These are phyloP conservation scores for Malania oleifera DNA, from an alignment of 164 flowering plant species.

Conservation along the genomic window DNA sequence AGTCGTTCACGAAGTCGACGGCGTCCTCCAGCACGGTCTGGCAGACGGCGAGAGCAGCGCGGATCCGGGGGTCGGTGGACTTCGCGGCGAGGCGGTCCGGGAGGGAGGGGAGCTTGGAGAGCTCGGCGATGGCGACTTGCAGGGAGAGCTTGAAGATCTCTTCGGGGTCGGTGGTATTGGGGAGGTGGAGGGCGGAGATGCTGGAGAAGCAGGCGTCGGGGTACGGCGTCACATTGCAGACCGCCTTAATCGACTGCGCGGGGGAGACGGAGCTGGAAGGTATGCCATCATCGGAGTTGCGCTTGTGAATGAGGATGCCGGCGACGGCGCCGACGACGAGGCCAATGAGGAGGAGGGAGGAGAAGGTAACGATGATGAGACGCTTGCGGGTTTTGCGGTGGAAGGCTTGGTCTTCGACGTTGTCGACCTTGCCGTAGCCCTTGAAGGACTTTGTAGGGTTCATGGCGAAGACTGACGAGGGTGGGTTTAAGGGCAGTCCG, in stretches of 20 bases:
- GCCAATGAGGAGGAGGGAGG: slow-evolving; percentile 42
- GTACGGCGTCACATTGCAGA: slow-evolving; percentile 41
- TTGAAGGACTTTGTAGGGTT: slow-evolving; percentile 59
- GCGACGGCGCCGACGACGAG: slow-evolving; percentile 35
- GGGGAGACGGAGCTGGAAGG: slow-evolving; percentile 10
- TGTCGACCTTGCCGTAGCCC: no score
- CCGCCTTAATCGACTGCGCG: slow-evolving; percentile 25
- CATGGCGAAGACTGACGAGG: no score
- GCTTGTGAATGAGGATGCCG: slow-evolving; percentile 28
- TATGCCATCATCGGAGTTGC: slow-evolving; percentile 4
- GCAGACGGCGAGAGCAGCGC: slow-evolving; percentile 44
- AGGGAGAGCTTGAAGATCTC: slow-evolving; percentile 42
- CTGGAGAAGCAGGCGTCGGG: slow-evolving; percentile 45
- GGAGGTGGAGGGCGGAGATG: slow-evolving; percentile 18
- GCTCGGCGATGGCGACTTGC: slow-evolving; percentile 37
- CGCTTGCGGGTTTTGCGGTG: slow-evolving; percentile 54
- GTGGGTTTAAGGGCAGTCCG: no score
- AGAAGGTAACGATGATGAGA: slow-evolving; percentile 37
- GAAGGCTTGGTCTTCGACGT: no score
- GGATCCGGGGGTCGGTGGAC: slow-evolving; percentile 14
- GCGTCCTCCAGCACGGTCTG: slow-evolving; percentile 42
- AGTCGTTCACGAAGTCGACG: slow-evolving; percentile 37
- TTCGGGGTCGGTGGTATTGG: slow-evolving; percentile 29
- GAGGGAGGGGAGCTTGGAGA: slow-evolving; percentile 22
- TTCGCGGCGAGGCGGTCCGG: slow-evolving; percentile 20